Conservation (phyloP, 2,329 filamentous ascomycete species). For the Sarocladium strictum region DNA sequence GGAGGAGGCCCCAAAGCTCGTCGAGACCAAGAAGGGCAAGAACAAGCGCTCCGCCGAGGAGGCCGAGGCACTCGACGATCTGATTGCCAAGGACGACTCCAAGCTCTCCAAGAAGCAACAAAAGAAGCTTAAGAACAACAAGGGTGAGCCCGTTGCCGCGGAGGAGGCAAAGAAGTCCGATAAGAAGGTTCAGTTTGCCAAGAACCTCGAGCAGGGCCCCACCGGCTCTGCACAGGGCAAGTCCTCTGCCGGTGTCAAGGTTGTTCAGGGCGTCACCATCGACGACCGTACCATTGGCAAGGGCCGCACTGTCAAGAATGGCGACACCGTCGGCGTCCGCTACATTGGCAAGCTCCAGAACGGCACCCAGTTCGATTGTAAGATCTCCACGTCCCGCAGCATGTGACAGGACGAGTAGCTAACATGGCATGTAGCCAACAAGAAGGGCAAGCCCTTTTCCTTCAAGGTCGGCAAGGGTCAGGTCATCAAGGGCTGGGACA, state of each 20-base stretch:
- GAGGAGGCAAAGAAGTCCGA: slow-evolving; percentile 59
- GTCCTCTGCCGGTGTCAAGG: slow-evolving; percentile 63
- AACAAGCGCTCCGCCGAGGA: slow-evolving; percentile 89
- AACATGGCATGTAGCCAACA: slow-evolving; percentile 64
- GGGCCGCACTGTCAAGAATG: slow-evolving; percentile 81
- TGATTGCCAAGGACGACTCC: slow-evolving; percentile 77
- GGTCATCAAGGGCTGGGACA: slow-evolving; percentile 99
- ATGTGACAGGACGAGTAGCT: slow-evolving; percentile 12
- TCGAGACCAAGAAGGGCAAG: slow-evolving; percentile 65
- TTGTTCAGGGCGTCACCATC: slow-evolving; percentile 81
- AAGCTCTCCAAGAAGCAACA: slow-evolving; percentile 94
- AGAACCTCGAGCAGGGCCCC: slow-evolving; percentile 96
- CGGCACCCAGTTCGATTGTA: slow-evolving; percentile 92
- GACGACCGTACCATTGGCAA: slow-evolving; percentile 92
- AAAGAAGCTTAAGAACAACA: slow-evolving; percentile 99
- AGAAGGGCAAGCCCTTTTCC: slow-evolving; percentile 94
- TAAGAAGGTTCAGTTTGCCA: slow-evolving; percentile 98
- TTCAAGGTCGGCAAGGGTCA: slow-evolving; percentile 94
- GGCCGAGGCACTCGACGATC: slow-evolving; percentile 67
- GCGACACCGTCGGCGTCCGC: slow-evolving; percentile 85
- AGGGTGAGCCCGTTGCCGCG: slow-evolving; percentile 71
- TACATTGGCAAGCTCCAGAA: slow-evolving; percentile 97
- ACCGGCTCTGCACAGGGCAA: slow-evolving; percentile 57
- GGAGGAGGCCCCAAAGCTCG: slow-evolving; percentile 62
- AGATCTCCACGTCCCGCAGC: slow-evolving; percentile 43